Evolutionary conservation across 179 eudicot species (phyloP), one percentile per base, ranked within the genome.

Genomic region (Beta lomatogona): DNA sequence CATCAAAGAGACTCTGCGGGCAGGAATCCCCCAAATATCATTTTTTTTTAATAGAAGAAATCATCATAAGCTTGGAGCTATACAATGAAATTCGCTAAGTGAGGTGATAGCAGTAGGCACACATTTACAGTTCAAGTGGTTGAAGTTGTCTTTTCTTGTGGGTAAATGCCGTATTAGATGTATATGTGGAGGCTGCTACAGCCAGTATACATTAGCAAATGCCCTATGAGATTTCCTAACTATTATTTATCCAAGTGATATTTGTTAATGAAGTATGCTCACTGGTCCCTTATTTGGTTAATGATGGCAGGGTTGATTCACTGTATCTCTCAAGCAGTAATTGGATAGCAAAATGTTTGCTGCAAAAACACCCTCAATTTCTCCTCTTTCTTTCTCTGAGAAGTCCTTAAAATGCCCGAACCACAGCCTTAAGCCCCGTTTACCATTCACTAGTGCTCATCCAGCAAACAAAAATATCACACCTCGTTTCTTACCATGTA

Each of bases 321-420:
- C 52, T 68, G 41, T 44, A 14, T 55, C 9, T 36, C 0, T 1
- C 31, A 21, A 52, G 52, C 18, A 16, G 53, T 59, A 69, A 25
- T 18, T 28, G 19, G 75, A 46, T 53, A 36, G 45, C 52, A 82
- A 71, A 70, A 87, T 87, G 89, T 76, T 87, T 14, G 78, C 85
- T 67, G 80, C 75, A 18, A 84, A 73, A 79, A 61, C 84, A 45
- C 86, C 82, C 4, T 81, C 75, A 55, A 45, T 69, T n/a, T 18
- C 75, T 65, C 52, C 85, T n/a, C 46, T 77, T 14, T 79, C 81
- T 18, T 59, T 84, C 54, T 77, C 79, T 0, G 18, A 84, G 44
- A 82, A 80, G 46, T 77, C 83, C 7, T 48, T 75, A 7, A 83
- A 81, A 61, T 71, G 72, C 59, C 79, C 77, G 55, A 76, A 36